These are phyloP conservation scores for Russula emetica DNA, from an alignment of 768 basidiomycete species.

Conservation along the genomic window DNA sequence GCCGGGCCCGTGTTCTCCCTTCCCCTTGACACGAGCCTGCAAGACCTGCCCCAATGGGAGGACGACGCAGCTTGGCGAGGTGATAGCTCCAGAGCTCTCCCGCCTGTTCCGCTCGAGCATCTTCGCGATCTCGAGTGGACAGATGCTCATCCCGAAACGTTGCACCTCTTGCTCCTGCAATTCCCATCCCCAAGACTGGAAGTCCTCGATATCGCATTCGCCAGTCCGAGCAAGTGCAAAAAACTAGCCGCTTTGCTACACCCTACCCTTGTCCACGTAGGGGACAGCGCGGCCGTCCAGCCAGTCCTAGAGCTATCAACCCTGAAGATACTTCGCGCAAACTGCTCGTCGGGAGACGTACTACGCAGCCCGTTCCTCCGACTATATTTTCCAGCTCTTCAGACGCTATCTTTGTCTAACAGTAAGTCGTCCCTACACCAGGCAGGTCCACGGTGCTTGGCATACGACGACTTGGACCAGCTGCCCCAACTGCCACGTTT, in stretches of 20 bases:
- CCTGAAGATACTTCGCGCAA: slow-evolving; percentile 19
- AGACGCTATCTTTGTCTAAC: slow-evolving; percentile 24
- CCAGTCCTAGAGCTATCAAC: slow-evolving; percentile 15
- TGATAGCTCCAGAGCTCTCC: neutral
- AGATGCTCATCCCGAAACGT: slow-evolving; percentile 15
- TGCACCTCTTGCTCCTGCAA: slow-evolving; percentile 17
- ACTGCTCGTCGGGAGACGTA: slow-evolving; percentile 17
- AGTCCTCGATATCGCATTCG: slow-evolving; percentile 18
- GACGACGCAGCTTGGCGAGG: slow-evolving; percentile 10
- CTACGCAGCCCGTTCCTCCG: slow-evolving; percentile 24
- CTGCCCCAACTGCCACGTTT: slow-evolving; percentile 15
- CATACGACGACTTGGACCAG: neutral
- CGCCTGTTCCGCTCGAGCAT: slow-evolving; percentile 18
- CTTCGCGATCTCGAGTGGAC: slow-evolving; percentile 26
- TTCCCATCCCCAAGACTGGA: slow-evolving; percentile 19
- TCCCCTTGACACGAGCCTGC: slow-evolving; percentile 2
- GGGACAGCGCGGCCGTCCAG: neutral
- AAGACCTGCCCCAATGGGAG: slow-evolving; percentile 1
- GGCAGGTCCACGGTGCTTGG: neutral
- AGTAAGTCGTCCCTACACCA: neutral
- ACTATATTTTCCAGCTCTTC: slow-evolving; percentile 22
- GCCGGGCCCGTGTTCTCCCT: slow-evolving; percentile 17
- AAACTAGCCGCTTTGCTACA: slow-evolving; percentile 4
- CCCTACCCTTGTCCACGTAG: slow-evolving; percentile 4
- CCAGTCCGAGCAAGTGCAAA: slow-evolving; percentile 15